A percentile compares a stretch with the other conserved stretches of the same genome.
Evolutionary conservation across 2,329 filamentous ascomycete genomes (phyloP).

Genomic region (Didymella glomerata): DNA sequence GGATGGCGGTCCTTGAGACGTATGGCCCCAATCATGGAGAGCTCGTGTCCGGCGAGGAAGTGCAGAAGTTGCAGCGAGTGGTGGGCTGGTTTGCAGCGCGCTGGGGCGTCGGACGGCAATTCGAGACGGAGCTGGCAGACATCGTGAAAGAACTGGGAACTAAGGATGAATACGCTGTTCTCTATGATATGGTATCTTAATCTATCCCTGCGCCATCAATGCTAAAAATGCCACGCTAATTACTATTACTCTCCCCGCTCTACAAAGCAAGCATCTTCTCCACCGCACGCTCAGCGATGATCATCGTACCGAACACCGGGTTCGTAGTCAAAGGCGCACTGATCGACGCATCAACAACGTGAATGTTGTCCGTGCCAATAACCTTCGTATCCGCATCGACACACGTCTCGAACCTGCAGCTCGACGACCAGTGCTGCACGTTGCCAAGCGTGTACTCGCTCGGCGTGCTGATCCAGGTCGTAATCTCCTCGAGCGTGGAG

Average conservation of each 20-base stretch:
- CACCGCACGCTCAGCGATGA: conserved; percentile 61
- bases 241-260: not conserved
- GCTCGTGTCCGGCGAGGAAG: not conserved
- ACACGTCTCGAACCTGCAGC: conserved; percentile 60
- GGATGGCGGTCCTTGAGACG: not conserved
- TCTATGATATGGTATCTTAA: conserved; percentile 5
- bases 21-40: not conserved
- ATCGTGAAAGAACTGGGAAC: not conserved
- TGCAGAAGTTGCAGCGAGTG: not conserved
- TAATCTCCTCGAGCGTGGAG: conserved; percentile 59
- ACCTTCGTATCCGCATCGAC: conserved; percentile 60
- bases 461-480: conserved; percentile 59
- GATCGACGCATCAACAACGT: conserved; percentile 62
- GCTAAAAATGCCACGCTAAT: not conserved
- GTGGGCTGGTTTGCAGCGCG: not conserved
- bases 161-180: not conserved
- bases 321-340: conserved; percentile 62
- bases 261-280: conserved; percentile 57
- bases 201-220: not conserved
- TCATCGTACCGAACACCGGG: conserved; percentile 64
- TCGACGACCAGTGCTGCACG: conserved; percentile 64
- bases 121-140: not conserved
- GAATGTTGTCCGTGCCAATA: conserved; percentile 60
- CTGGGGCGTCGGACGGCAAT: not conserved
- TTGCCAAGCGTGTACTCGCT: conserved; percentile 60